These are phyloP conservation scores for Domatiomyces globalis DNA, from an alignment of 2,329 filamentous ascomycete species.

Conservation along the genomic window DNA sequence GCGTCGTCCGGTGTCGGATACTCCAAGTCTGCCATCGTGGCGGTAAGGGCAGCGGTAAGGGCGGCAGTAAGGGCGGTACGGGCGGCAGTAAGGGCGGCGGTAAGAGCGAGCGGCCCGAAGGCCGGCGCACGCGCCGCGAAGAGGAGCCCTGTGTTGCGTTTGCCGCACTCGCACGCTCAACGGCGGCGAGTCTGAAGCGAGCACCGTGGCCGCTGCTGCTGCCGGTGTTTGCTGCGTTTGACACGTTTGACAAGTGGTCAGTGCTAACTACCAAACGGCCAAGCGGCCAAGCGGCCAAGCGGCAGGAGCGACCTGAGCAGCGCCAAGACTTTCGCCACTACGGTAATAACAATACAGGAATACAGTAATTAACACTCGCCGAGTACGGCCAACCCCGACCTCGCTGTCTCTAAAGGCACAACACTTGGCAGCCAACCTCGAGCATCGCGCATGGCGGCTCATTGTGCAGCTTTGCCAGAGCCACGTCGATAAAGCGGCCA, in stretches of 20 bases:
- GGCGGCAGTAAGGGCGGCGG: not conserved
- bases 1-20: constrained; percentile 22
- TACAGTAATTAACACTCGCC: too few species aligned
- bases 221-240: constrained; percentile 6
- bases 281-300: constrained; percentile 4
- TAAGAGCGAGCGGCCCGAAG: not conserved
- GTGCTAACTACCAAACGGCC: constrained; percentile 5
- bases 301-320: not conserved
- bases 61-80: not conserved
- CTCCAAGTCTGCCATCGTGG: constrained; percentile 7
- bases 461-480: not conserved
- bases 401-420: too few species aligned
- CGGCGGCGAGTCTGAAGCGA: not conserved
- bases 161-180: not conserved
- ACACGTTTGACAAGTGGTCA: constrained; percentile 8
- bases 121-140: too few species aligned
- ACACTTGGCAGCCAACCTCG: not conserved
- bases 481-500: not conserved
- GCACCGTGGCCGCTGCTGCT: too few species aligned
- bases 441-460: not conserved
- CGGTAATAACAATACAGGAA: too few species aligned
- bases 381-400: too few species aligned
- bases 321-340: not conserved
- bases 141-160: too few species aligned
- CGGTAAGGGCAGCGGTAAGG: too few species aligned